A percentile compares a stretch with the other conserved stretches of the same genome.
Conservation (phyloP, 176 grass and related monocot genomes). For the Elaeis guineensis region DNA sequence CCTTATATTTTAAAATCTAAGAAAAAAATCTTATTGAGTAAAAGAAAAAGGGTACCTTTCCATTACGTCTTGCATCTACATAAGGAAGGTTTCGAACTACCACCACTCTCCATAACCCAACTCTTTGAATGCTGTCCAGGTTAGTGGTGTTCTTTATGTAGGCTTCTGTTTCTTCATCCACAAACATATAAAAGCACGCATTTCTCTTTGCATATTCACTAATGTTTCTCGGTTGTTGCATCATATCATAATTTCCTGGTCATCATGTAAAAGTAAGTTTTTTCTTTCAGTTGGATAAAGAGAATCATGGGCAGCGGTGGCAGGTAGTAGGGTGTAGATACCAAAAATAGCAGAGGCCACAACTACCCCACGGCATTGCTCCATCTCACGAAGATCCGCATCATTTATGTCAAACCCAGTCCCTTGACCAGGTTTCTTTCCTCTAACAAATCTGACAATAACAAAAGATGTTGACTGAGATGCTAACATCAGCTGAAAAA, state of each 20-base stretch:
- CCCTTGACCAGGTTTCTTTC: slow-evolving; percentile 25
- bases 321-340: neutral
- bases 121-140: slow-evolving; percentile 36
- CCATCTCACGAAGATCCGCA: slow-evolving; percentile 17
- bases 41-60: slow-evolving; percentile 51
- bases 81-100: slow-evolving; percentile 91
- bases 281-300: neutral
- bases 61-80: slow-evolving; percentile 77
- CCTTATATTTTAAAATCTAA: too few relatives aligned
- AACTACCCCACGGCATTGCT: slow-evolving; percentile 14
- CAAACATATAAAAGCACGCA: slow-evolving; percentile 98
- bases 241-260: slow-evolving; percentile 95
- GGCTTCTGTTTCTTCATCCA: slow-evolving; percentile 88
- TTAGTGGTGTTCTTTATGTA: slow-evolving; percentile 71
- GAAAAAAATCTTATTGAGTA: neutral
- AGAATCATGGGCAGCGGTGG: neutral
- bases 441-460: slow-evolving; percentile 20
- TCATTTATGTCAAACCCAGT: slow-evolving; percentile 21
- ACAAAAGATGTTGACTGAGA: neutral
- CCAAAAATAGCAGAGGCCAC: slow-evolving; percentile 29
- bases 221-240: slow-evolving; percentile 90
- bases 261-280: slow-evolving; percentile 13
- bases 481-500: neutral
- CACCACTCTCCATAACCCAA: slow-evolving; percentile 77
- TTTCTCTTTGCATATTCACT: slow-evolving; percentile 60